Evolutionary conservation across 768 basidiomycete species (phyloP).

Genomic region (Tylopilus subfusipes): DNA sequence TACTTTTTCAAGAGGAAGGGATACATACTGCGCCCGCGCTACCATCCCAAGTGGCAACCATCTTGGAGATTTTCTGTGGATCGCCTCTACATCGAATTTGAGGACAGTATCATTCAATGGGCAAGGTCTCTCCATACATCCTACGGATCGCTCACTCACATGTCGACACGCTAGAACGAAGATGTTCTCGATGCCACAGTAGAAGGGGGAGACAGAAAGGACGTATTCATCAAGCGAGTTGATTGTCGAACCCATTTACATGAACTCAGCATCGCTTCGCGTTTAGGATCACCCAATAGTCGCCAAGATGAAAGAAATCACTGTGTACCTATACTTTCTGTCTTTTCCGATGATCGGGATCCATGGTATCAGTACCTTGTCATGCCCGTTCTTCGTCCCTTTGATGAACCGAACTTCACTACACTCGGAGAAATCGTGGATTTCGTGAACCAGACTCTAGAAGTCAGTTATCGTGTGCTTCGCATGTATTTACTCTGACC

Average conservation of each 20-base stretch:
- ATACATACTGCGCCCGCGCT: too few relatives aligned
- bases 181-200: too few relatives aligned
- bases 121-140: too few relatives aligned
- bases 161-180: too few relatives aligned
- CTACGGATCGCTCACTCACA: too few relatives aligned
- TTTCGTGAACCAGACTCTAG: slow-evolving; percentile 27
- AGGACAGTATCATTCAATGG: slow-evolving; percentile 11
- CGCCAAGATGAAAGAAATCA: slow-evolving; percentile 16
- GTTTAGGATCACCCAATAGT: not conserved
- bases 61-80: slow-evolving; percentile 21
- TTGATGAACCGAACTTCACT: slow-evolving; percentile 22
- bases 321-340: slow-evolving; percentile 18
- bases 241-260: not conserved
- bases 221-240: slow-evolving; percentile 16
- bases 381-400: slow-evolving; percentile 27
- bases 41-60: too few relatives aligned
- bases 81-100: not conserved
- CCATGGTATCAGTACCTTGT: slow-evolving; percentile 20
- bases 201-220: not conserved
- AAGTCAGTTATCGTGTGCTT: slow-evolving; percentile 8
- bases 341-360: slow-evolving; percentile 14
- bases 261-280: slow-evolving; percentile 5
- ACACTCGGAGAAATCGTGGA: slow-evolving; percentile 25
- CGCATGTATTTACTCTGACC: not conserved
- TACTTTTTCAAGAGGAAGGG: slow-evolving; percentile 20